Evolutionary conservation across 2,329 filamentous ascomycete species (phyloP), one percentile per base, ranked within the genome.

Genomic region (Fusarium drepaniforme): DNA sequence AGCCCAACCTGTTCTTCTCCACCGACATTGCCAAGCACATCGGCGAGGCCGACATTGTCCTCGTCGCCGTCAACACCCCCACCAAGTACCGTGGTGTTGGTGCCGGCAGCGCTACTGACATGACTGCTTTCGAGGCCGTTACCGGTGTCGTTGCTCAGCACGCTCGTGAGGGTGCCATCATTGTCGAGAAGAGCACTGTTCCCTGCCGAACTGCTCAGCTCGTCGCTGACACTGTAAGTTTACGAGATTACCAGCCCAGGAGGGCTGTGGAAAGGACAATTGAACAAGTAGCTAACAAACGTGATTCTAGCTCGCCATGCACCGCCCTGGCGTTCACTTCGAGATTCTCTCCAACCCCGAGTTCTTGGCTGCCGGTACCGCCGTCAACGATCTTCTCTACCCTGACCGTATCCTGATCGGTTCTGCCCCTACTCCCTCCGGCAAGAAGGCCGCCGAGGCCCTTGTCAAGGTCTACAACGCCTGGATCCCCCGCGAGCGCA

Each of bases 151-250:
- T 96, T 38, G 93, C 93, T 12, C 85, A 89, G 74, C 86, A 92
- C 71, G 92, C 93, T 4, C 90, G 88, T 35, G 85, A 88, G 21
- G 92, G 91, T 58, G 90, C 92, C 65, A 93, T 96, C 66, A 90
- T 96, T 61, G 93, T 96, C 23, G 93, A 96, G 85, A 96, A 96
- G 85, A 93, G 91, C 66, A 96, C 94, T 0, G 94, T 96, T 30
- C 94, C 94, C 4, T 94, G 92, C 81, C 87, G 92, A 71, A 95
- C 93, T 7, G 92, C 93, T 3, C 88, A 94, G 75, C 88, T 91
- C 37, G 90, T 95, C 44, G 88, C 89, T 76, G 89, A 92, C 75
- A 94, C 91, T 74, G 91, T 94, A 83, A 82, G 87, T 80, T 15
- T 35, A 71, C 46, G 3, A 30, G 25, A 30, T n/a, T 57, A 13